Evolutionary conservation across 2,329 filamentous ascomycete species (phyloP).

Genomic region (Sclerotinia glacialis): DNA sequence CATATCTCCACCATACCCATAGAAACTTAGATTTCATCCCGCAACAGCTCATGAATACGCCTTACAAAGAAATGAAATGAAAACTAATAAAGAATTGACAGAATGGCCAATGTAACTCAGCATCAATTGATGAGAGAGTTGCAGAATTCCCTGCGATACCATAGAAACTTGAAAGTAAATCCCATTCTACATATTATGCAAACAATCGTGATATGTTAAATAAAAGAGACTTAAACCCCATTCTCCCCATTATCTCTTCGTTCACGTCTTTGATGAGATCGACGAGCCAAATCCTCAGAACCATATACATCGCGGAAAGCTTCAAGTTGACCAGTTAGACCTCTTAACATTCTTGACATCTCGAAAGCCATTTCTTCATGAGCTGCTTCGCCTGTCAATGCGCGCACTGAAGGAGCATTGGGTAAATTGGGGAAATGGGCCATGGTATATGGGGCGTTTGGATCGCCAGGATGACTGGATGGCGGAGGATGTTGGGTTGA

Average conservation of each 20-base stretch:
- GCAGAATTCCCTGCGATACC: neutral
- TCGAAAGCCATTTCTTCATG: slow-evolving; percentile 34
- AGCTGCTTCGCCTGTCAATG: slow-evolving; percentile 33
- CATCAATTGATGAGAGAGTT: neutral
- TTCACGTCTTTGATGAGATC: slow-evolving; percentile 12
- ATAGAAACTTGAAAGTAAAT: neutral
- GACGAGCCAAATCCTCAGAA: slow-evolving; percentile 23
- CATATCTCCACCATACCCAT: neutral
- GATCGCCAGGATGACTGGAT: neutral
- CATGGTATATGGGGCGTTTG: slow-evolving; percentile 24
- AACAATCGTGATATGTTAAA: neutral
- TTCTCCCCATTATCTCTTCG: slow-evolving; percentile 19
- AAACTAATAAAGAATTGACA: neutral
- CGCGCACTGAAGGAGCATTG: slow-evolving; percentile 31
- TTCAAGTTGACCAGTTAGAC: slow-evolving; percentile 32
- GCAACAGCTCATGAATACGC: neutral
- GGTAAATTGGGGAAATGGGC: slow-evolving; percentile 31
- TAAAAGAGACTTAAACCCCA: neutral
- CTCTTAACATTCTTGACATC: slow-evolving; percentile 30
- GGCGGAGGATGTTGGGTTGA: slow-evolving; percentile 28
- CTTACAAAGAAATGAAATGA: neutral
- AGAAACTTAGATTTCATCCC: neutral
- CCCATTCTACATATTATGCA: neutral
- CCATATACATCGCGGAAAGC: slow-evolving; percentile 35
- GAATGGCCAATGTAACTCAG: neutral